A percentile compares a stretch with the other conserved stretches of the same genome.
Conservation (phyloP, 2,329 filamentous ascomycete species). For the Metarhizium album region DNA sequence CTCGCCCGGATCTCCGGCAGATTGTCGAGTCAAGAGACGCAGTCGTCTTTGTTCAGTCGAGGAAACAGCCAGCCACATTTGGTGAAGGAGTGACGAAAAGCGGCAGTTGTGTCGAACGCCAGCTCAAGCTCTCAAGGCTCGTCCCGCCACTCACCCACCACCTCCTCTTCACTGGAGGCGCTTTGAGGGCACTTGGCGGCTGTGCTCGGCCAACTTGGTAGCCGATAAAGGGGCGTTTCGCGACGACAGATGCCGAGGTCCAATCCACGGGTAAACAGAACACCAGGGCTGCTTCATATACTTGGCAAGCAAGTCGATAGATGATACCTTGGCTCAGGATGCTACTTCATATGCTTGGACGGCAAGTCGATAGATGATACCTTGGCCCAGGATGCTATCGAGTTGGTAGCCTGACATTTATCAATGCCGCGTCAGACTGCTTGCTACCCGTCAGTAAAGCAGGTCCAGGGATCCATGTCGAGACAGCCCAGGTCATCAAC, state of each 20-base stretch:
- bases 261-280: not conserved
- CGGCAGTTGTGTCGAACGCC: not conserved
- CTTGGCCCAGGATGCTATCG: too few relatives aligned
- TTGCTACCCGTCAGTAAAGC: not conserved
- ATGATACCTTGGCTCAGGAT: too few relatives aligned
- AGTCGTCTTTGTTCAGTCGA: too few relatives aligned
- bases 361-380: too few relatives aligned
- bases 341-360: too few relatives aligned
- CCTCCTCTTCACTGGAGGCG: not conserved
- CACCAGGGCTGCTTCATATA: too few relatives aligned
- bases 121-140: not conserved
- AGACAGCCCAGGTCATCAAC: not conserved
- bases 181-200: not conserved
- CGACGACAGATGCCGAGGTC: not conserved
- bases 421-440: not conserved
- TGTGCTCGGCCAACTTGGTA: not conserved
- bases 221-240: not conserved
- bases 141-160: not conserved
- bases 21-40: too few relatives aligned
- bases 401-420: not conserved
- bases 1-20: too few relatives aligned
- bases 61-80: too few relatives aligned
- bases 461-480: not conserved
- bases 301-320: too few relatives aligned
- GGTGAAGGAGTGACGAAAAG: too few relatives aligned